A percentile compares a stretch with the other conserved stretches of the same genome.
Evolutionary conservation across 257 asterid species (phyloP).

Genomic region (Penstemon newberryi): DNA sequence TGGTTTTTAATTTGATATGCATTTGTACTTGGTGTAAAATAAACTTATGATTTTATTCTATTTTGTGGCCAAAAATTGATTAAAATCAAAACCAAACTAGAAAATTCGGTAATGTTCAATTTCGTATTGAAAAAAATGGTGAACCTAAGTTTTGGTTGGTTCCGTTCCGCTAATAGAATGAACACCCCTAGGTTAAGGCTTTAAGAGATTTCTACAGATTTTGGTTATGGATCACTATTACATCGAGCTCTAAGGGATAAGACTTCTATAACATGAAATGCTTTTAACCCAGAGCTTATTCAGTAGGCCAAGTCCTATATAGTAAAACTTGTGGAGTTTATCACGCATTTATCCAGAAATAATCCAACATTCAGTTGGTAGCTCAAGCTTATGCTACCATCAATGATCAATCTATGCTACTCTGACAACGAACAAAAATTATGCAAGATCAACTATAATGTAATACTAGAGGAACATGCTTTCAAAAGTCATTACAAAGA

Average conservation of each 20-base stretch:
- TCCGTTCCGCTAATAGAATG: too few relatives aligned
- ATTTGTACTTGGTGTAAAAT: too few relatives aligned
- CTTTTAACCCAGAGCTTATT: neutral
- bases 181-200: neutral
- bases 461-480: slow-evolving; percentile 8
- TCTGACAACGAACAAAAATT: neutral
- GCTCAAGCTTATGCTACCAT: neutral
- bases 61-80: too few relatives aligned
- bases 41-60: too few relatives aligned
- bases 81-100: too few relatives aligned
- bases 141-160: too few relatives aligned
- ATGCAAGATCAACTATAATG: neutral
- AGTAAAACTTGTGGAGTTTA: neutral
- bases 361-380: slow-evolving; percentile 2
- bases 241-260: neutral
- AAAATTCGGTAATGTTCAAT: too few relatives aligned
- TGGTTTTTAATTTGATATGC: too few relatives aligned
- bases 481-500: slow-evolving; percentile 3
- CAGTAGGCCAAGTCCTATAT: too few relatives aligned
- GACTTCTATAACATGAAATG: neutral
- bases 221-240: neutral
- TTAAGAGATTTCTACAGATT: neutral
- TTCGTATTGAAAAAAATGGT: too few relatives aligned
- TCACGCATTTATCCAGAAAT: neutral
- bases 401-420: neutral